Evolutionary conservation across 2,329 filamentous ascomycete genomes (phyloP), one percentile per base, ranked within the genome.

Genomic region (Sphaerostilbella broomeana): DNA sequence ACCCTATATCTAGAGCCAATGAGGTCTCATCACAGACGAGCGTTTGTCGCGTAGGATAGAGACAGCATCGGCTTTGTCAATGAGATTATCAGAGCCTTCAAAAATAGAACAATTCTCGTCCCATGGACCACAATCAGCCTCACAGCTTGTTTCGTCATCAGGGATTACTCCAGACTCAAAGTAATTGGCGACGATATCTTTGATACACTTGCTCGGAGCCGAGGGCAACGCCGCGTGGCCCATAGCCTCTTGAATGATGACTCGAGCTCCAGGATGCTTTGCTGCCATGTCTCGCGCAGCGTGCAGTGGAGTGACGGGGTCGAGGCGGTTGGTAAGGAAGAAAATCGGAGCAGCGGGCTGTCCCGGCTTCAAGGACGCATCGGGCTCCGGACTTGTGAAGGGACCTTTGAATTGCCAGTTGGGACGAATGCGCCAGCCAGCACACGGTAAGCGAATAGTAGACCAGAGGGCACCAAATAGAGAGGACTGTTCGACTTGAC

Each of bases 251-350:
- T 58, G 54, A 4, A 62, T 42, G 16, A 60, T 42, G 9, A 63
- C 46, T 1, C 43, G 43, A 1, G 59, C 48, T 12, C 53, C 55
- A 1, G 54, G 53, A 31, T 61, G 56, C 6, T 33, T 15, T 22
- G 30, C 35, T 6, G 54, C 47, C 49, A 56, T 58, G 21, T 37
- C 41, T 5, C 45, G 65, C 55, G 52, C 68, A 60, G 42, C 59
- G 35, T 34, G 32, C 25, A 65, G 46, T 5, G 69, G 69, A 18
- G 69, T 72, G 9, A 70, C 63, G 10, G 70, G 69, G 40, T 72
- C 69, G 6, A 63, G 56, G 5, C 56, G 45, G 38, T 63, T 66
- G 9, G 61, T 58, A 4, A 72, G 45, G 49, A 69, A 69, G 19
- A 73, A 50, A 18, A 72, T 44, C 4, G 69, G 68, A 4, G 63